These are phyloP conservation scores for Arthroderma sp. DNA, from an alignment of 2,329 filamentous ascomycete species.

Conservation along the genomic window DNA sequence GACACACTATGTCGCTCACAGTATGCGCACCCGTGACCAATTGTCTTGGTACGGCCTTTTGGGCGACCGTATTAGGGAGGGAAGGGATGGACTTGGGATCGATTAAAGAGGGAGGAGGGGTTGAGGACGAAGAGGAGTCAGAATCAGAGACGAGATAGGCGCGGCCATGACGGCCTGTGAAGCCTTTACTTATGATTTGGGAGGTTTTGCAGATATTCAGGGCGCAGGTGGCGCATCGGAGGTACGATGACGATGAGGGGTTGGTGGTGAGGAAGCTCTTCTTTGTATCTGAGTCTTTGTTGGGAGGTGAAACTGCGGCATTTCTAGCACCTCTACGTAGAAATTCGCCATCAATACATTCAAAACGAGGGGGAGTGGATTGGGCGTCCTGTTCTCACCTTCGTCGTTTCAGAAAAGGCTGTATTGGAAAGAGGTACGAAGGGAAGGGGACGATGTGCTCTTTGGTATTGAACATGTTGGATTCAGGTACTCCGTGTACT, in stretches of 20 bases:
- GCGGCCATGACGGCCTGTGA: conserved; percentile 51
- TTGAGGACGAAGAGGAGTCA: conserved; percentile 19
- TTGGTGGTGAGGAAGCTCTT: no score
- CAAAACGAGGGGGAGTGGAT: no score
- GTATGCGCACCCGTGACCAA: conserved; percentile 51
- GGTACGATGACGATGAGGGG: conserved; percentile 29
- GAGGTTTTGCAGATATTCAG: conserved; percentile 45
- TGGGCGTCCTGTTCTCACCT: no score
- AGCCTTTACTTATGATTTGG: conserved; percentile 52
- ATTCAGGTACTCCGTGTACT: no score
- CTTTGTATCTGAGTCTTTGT: no score
- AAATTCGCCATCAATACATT: no score
- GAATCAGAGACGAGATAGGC: conserved; percentile 47
- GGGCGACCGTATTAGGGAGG: conserved; percentile 47
- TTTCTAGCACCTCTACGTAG: no score
- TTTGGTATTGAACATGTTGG: no score
- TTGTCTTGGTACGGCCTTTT: conserved; percentile 44
- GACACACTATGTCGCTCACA: conserved; percentile 47
- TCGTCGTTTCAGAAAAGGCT: no score
- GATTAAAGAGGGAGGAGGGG: conserved; percentile 44
- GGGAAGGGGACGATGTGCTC: no score
- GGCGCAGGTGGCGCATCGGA: conserved; percentile 47
- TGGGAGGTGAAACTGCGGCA: no score
- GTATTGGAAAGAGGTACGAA: no score
- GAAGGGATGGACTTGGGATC: conserved; percentile 41